Evolutionary conservation across 208 protist genomes (phyloP), one percentile per base, ranked within the genome.

Genomic region (Trypanosoma platydactyli): DNA sequence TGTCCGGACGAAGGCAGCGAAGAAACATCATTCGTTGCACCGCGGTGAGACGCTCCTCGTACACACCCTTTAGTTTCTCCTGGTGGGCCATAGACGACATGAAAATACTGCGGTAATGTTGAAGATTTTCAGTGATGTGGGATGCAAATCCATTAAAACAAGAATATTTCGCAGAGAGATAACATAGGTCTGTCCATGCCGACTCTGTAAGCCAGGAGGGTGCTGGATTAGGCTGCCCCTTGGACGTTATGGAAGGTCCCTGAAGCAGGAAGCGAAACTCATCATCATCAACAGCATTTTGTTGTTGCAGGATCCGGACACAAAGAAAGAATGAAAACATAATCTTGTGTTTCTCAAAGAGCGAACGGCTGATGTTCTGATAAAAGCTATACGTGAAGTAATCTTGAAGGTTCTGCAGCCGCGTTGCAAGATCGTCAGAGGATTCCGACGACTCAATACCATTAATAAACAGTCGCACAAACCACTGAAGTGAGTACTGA

Each of bases 401-500:
- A 50, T 98, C 90, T 52, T 83, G 85, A 27, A 98, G 56, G 65
- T 94, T 96, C 35, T 77, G 30, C 3, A 98, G 73, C 15, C 97
- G 84, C 64, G 87, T 68, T 49, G 73, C 73, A 9, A 99, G 75
- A 57, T 87, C 85, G 58, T 95, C 85, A 53, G 90, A 87, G 68
- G 86, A 70, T 55, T 80, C 78, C 7, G 91, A 84, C 41, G 89
- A 81, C 40, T 97, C 92, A 59, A 97, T 96, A 58, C 87, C 88
- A 30, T 79, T 69, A 35, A 94, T 80, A 83, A 99, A 99, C 22
- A 99, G 89, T 41, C 93, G 85, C 30, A 98, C 83, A 73, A 99
- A 99, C 98, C 98, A 99, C 68, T 94, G 88, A 30, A 98, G 83
- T 33, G 97, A 98, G 79, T 98, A 99, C 79, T 98, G 95, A 74